Base-by-base conservation (phyloP, 768 basidiomycete genomes). In the Suillus subluteus region DNA sequence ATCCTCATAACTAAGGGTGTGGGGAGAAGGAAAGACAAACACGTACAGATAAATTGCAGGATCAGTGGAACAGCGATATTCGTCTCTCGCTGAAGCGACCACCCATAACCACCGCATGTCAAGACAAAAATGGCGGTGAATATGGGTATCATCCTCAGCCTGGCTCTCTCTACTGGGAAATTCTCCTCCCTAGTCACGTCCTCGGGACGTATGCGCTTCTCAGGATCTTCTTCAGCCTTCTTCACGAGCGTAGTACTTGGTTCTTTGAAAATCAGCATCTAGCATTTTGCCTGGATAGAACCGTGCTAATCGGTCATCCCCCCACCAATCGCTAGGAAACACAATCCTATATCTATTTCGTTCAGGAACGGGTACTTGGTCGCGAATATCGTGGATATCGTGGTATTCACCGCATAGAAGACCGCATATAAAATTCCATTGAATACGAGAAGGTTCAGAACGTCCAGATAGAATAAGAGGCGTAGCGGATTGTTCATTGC, bases 271-370 rank as follows among this genome's bases (percentile, higher is more conserved):
- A 67, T 93, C 88, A 68, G 79, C 78, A 69, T 96, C 91, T 11
- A 94, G 74, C 13, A 91, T 71, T 64, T 80, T 84, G 3, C 94
- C 94, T n/a, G 26, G 82, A 87, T 1, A 82, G 30, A n/a, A 81
- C 73, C 23, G 87, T 83, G 15, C 92, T 89, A 18, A 89, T 59
- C 11, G 87, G n/a, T 76, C 78, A 88, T 88, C 0, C 94, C 95
- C 18, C 86, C 84, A 2, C 93, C 95, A 62, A 90, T 84, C 1
- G 88, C 86, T 63, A 95, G 78, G 79, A 89, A 96, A 74, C 91
- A 94, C 6, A 96, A 77, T 3, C 94, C 94, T 40, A 92, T 79
- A 35, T 85, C 79, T 11, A 82, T 77, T 70, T 82, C 82, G 67
- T 72, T 78, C 58, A 86, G 78, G 67, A 70, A 82, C 9, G 82